Percentiles rank a stretch among this genome's conserved stretches.
phyloP scores from a whole-genome alignment of 495 filamentous ascomycete genomes.

The Penicillium alfredii region DNA sequence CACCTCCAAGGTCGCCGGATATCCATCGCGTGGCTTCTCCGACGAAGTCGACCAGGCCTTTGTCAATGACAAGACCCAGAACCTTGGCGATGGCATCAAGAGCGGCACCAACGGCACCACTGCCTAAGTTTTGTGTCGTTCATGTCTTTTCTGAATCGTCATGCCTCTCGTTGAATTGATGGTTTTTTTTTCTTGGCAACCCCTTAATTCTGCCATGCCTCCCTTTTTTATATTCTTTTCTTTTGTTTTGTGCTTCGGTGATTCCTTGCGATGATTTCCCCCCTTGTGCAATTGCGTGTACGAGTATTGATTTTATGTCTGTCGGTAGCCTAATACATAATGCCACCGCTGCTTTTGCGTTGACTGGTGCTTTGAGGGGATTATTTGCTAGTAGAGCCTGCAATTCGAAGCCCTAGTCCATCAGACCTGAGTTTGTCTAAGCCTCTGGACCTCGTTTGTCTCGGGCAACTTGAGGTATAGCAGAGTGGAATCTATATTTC shows the following conservation, averaged over 20 bases:
- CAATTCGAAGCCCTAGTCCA: too few species aligned
- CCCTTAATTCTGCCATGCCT: too few species aligned
- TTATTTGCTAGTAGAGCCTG: too few species aligned
- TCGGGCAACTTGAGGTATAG: too few species aligned
- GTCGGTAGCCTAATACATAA: conserved; percentile 27
- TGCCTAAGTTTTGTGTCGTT: too few species aligned
- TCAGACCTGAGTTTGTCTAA: not conserved
- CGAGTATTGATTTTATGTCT: conserved; percentile 13
- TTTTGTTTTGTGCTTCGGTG: conserved; percentile 4
- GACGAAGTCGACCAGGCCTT: conserved; percentile 53
- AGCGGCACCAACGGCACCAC: conserved; percentile 10
- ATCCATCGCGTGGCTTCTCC: conserved; percentile 42
- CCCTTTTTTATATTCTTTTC: conserved; percentile 6
- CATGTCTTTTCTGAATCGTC: too few species aligned
- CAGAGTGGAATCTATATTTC: too few species aligned
- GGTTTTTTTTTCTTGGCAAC: too few species aligned
- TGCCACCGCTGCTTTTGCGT: conserved; percentile 17
- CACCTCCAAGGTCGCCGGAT: conserved; percentile 14
- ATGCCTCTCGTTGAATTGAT: too few species aligned
- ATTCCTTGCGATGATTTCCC: conserved; percentile 25
- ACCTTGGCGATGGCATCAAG: conserved; percentile 15
- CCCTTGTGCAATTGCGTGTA: conserved; percentile 20
- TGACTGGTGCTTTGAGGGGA: too few species aligned
- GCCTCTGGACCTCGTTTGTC: too few species aligned
- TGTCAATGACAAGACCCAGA: conserved; percentile 25